Evolutionary conservation across 2,329 filamentous ascomycete genomes (phyloP).

Genomic region (Alternaria burnsii): DNA sequence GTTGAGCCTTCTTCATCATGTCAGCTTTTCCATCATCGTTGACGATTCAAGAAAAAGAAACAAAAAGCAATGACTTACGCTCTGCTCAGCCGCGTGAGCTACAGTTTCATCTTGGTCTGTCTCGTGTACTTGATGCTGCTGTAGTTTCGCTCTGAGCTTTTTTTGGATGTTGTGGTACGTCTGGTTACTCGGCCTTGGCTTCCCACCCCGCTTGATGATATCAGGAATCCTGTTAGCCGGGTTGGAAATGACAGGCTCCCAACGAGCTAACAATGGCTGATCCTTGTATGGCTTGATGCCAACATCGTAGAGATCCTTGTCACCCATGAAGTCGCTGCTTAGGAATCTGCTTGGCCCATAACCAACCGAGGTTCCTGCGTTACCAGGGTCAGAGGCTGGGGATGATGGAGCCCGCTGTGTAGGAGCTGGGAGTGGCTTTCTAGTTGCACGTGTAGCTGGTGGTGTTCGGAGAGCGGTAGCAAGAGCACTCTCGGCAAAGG

Average conservation of each 20-base stretch:
- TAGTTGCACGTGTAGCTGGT: slow-evolving; percentile 7
- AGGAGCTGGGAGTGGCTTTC: neutral
- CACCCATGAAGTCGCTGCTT: neutral
- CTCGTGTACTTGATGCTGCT: neutral
- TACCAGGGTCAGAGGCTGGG: neutral
- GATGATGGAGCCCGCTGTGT: neutral
- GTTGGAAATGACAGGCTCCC: slow-evolving; percentile 16
- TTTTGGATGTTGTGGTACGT: slow-evolving; percentile 12
- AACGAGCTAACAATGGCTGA: slow-evolving; percentile 25
- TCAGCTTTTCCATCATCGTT: neutral
- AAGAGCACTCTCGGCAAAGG: slow-evolving; percentile 16
- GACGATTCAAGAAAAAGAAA: neutral
- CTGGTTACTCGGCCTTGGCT: slow-evolving; percentile 7
- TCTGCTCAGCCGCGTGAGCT: neutral
- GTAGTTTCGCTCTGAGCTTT: neutral
- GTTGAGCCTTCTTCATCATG: neutral
- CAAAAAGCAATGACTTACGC: neutral
- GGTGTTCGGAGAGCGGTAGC: slow-evolving; percentile 8
- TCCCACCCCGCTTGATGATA: slow-evolving; percentile 12
- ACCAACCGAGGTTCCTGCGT: neutral
- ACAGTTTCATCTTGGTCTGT: neutral
- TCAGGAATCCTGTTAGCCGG: slow-evolving; percentile 19
- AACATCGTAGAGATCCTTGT: neutral
- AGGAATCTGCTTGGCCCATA: neutral
- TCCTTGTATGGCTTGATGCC: slow-evolving; percentile 12